Evolutionary conservation across 257 asterid genomes (phyloP).

Genomic region (Solanum habrochaites): DNA sequence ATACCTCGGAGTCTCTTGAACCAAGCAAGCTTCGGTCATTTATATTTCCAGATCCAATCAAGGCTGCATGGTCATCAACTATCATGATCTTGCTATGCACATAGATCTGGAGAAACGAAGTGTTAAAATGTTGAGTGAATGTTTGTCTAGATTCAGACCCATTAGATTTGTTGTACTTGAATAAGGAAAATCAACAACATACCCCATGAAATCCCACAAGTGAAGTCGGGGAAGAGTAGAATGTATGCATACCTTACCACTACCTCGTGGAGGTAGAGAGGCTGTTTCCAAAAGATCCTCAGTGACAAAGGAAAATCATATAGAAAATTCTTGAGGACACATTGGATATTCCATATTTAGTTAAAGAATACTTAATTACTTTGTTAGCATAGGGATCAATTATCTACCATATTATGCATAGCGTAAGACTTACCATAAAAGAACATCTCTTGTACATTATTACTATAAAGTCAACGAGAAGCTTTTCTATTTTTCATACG

Average conservation of each 20-base stretch:
- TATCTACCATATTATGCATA: neutral
- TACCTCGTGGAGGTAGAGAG: neutral
- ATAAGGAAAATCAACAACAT: neutral
- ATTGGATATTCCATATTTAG: neutral
- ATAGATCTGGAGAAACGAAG: slow-evolving; percentile 38
- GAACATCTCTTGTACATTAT: neutral
- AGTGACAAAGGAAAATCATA: neutral
- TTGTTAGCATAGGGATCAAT: neutral
- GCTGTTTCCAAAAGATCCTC: neutral
- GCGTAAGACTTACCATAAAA: neutral
- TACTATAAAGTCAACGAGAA: neutral
- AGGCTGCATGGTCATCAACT: slow-evolving; percentile 58
- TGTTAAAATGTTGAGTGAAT: neutral
- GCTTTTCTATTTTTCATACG: neutral
- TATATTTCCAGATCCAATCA: slow-evolving; percentile 88
- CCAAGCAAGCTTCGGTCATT: slow-evolving; percentile 95
- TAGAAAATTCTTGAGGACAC: neutral
- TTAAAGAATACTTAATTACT: neutral
- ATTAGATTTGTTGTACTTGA: neutral
- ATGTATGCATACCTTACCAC: neutral
- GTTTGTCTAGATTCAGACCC: neutral
- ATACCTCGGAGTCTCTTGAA: slow-evolving; percentile 97
- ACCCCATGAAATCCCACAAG: neutral
- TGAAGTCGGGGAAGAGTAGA: neutral
- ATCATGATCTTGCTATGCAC: slow-evolving; percentile 99